Percentiles rank a stretch among this genome's conserved stretches.
Conservation (phyloP, 1,284 basidiomycete genomes). For the Apiotrichum montevideense region DNA sequence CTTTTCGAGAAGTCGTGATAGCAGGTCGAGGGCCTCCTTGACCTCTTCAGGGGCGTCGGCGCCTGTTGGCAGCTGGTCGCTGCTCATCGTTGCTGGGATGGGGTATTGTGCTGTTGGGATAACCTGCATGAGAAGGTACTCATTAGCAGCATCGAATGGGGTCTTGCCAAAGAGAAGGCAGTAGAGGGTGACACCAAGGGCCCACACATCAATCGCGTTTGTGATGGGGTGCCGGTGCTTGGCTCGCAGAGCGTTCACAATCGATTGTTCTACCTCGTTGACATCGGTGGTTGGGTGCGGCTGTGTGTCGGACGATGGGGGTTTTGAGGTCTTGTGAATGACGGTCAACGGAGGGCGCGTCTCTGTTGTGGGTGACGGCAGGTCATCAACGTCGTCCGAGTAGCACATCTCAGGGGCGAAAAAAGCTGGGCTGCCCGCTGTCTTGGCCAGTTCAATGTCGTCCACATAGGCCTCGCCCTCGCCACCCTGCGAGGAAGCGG, state of each 20-base stretch:
- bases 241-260: constrained; percentile 20
- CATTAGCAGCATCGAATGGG: constrained; percentile 63
- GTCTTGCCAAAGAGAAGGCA: constrained; percentile 83
- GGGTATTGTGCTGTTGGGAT: constrained; percentile 76
- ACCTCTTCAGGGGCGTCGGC: constrained; percentile 44
- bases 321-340: background rate
- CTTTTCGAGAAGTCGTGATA: constrained; percentile 76
- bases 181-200: constrained; percentile 94
- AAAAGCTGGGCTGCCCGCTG: constrained; percentile 96
- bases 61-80: constrained; percentile 60
- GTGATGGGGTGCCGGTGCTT: constrained; percentile 65
- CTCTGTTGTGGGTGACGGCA: constrained; percentile 8
- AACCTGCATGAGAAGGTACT: constrained; percentile 75
- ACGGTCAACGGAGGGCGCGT: constrained; percentile 31
- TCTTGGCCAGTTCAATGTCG: constrained; percentile 81
- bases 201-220: constrained; percentile 98
- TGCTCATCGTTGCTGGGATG: constrained; percentile 67
- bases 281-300: background rate
- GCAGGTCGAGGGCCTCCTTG: constrained; percentile 61
- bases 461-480: constrained; percentile 56
- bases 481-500: constrained; percentile 51
- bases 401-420: constrained; percentile 91
- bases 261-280: constrained; percentile 19
- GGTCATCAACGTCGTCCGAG: constrained; percentile 32
- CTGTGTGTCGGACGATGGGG: background rate